Conservation (phyloP, 1,284 basidiomycete genomes). For the Malassezia sp. region DNA sequence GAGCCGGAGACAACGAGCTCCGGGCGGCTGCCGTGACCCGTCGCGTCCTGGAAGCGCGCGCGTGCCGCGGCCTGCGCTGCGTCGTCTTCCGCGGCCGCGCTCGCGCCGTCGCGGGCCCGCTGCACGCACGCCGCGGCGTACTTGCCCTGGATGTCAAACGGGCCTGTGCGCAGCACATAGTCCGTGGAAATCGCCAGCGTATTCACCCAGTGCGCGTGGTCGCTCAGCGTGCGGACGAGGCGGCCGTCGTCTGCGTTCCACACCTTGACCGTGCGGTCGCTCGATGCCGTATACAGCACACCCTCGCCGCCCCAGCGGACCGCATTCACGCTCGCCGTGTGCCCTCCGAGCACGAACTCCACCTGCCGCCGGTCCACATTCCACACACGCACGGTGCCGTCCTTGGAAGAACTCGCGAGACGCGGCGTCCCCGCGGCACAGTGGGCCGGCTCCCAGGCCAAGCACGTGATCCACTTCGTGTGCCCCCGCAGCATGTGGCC, state of each 20-base stretch:
- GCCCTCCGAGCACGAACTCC: slow-evolving; percentile 81
- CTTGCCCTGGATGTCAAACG: slow-evolving; percentile 66
- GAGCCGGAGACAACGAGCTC: slow-evolving; percentile 71
- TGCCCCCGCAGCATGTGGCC: slow-evolving; percentile 59
- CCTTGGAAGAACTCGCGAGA: slow-evolving; percentile 87
- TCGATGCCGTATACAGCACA: slow-evolving; percentile 70
- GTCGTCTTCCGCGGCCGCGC: slow-evolving; percentile 12
- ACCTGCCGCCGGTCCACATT: slow-evolving; percentile 60
- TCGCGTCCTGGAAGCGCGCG: slow-evolving; percentile 61
- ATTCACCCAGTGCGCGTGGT: slow-evolving; percentile 98
- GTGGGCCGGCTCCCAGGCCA: slow-evolving; percentile 93
- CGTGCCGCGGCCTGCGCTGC: slow-evolving; percentile 14
- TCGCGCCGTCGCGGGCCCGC: slow-evolving; percentile 50
- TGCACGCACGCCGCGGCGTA: slow-evolving; percentile 6
- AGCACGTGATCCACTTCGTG: slow-evolving; percentile 90
- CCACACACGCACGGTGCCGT: slow-evolving; percentile 90
- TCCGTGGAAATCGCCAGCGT: slow-evolving; percentile 91
- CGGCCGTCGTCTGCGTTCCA: slow-evolving; percentile 74
- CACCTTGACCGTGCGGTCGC: slow-evolving; percentile 81
- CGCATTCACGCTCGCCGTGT: slow-evolving; percentile 85
- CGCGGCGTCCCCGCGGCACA: slow-evolving; percentile 49
- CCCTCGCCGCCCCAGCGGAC: slow-evolving; percentile 74
- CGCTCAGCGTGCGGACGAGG: slow-evolving; percentile 61
- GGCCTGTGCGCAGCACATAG: slow-evolving; percentile 84
- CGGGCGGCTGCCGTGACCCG: slow-evolving; percentile 59